Evolutionary conservation across 139 green algal species (phyloP), one percentile per base, ranked within the genome.

Genomic region (Chlamydomonas sp.): DNA sequence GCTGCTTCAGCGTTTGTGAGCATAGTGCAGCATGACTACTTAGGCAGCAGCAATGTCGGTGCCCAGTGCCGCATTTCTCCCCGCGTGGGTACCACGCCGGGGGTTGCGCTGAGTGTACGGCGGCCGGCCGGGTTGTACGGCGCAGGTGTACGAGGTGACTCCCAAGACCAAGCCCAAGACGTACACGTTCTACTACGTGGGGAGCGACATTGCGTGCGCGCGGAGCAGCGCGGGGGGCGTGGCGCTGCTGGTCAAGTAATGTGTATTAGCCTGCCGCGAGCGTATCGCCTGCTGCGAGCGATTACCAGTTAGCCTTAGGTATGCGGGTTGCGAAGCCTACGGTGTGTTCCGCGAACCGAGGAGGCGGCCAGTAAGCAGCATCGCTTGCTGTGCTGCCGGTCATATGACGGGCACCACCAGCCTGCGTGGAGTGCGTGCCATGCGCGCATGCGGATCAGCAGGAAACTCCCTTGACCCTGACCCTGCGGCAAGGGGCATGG

Each of bases 121-220:
- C 17, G 78, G 68, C 81, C 49, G 81, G 61, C 80, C 77, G 80
- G n/a, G 17, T 80, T n/a, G 5, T 14, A 62, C 10, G 18, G 76
- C n/a, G 4, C 89, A 92, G 89, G 83, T 90, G 8, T 90, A 72
- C 71, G 76, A 88, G 64, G 81, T 92, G 20, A 87, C 58, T 0
- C 89, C 89, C 64, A 90, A 90, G 71, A 90, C 89, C 14, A 92
- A 92, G 85, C 89, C 85, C 63, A 92, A 92, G 83, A 92, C 85
- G 18, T 92, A 92, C 89, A 90, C 85, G 9, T 92, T 89, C 59
- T 92, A 85, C 81, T 89, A 84, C 75, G 78, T 89, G 59, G 81
- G 20, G 4, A 12, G 67, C 10, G 68, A 77, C 81, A 77, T 90
- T 49, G 81, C 85, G 62, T 85, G 80, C 58, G 89, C 85, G 6